Percentiles rank a stretch among this genome's conserved stretches.
phyloP scores from a whole-genome alignment of 192 early-diverging fungal species.

The Entomortierella parvispora region DNA sequence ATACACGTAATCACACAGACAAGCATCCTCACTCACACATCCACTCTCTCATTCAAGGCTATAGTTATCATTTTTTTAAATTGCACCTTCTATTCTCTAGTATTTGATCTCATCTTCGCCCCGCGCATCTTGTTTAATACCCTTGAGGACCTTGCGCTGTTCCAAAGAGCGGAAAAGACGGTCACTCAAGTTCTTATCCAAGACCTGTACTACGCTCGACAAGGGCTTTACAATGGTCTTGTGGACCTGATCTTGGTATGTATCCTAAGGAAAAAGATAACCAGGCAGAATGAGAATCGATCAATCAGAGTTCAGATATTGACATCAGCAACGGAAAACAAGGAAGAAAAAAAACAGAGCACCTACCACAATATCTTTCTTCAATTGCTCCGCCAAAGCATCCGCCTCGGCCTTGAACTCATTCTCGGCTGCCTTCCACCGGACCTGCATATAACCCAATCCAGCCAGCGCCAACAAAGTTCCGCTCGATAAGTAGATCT shows the following conservation, averaged over 20 bases:
- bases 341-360: neutral
- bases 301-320: neutral
- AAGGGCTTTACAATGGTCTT: constrained; percentile 47
- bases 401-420: constrained; percentile 44
- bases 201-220: constrained; percentile 22
- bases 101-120: constrained; percentile 45
- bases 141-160: constrained; percentile 33
- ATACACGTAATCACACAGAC: no score
- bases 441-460: constrained; percentile 46
- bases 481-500: constrained; percentile 43
- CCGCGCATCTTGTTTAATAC: constrained; percentile 32
- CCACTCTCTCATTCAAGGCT: no score
- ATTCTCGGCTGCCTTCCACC: constrained; percentile 52
- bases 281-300: neutral
- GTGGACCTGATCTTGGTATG: constrained; percentile 40
- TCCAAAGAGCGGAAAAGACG: constrained; percentile 30
- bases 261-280: constrained; percentile 1
- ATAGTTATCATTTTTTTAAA: neutral
- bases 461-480: constrained; percentile 29
- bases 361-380: constrained; percentile 45
- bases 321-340: neutral
- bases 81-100: neutral
- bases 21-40: no score
- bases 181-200: constrained; percentile 38
- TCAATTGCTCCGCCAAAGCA: constrained; percentile 27